phyloP scores from a whole-genome alignment of 2,329 filamentous ascomycete genomes.

The Pseudocercospora macadamiae region DNA sequence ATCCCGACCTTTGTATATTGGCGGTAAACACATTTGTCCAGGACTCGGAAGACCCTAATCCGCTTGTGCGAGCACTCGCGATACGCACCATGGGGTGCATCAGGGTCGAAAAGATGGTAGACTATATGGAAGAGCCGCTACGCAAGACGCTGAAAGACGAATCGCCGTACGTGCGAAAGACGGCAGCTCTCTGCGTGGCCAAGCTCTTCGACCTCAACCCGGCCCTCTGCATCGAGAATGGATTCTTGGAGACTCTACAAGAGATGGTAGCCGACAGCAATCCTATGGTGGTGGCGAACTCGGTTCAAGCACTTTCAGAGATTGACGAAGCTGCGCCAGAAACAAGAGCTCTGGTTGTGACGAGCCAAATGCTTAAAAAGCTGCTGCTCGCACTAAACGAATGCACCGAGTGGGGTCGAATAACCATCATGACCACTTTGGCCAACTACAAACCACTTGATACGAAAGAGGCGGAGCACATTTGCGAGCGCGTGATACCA shows the following conservation, averaged over 20 bases:
- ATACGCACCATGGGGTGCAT: conserved; percentile 99
- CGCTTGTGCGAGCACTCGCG: conserved; percentile 88
- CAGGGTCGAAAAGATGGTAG: conserved; percentile 97
- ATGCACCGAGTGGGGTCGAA: conserved; percentile 96
- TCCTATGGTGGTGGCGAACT: conserved; percentile 98
- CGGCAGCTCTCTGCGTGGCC: conserved; percentile 94
- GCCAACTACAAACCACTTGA: conserved; percentile 87
- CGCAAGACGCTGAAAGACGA: conserved; percentile 96
- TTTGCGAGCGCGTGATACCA: conserved; percentile 92
- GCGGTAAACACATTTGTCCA: conserved; percentile 99
- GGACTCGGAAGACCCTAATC: conserved; percentile 98
- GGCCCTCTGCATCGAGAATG: conserved; percentile 90
- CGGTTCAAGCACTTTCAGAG: conserved; percentile 88
- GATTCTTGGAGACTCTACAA: conserved; percentile 89
- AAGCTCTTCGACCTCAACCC: conserved; percentile 97
- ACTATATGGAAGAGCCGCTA: conserved; percentile 98
- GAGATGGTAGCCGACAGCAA: conserved; percentile 97
- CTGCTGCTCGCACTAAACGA: conserved; percentile 95
- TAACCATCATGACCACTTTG: conserved; percentile 87
- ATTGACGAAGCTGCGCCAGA: conserved; percentile 90
- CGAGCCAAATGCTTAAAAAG: conserved; percentile 84
- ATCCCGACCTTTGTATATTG: conserved; percentile 96
- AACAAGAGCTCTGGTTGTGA: conserved; percentile 82
- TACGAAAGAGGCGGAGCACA: conserved; percentile 94
- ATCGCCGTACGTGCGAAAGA: conserved; percentile 97